phyloP scores from a whole-genome alignment of 2,329 filamentous ascomycete species.

The Huntiella omanensis region DNA sequence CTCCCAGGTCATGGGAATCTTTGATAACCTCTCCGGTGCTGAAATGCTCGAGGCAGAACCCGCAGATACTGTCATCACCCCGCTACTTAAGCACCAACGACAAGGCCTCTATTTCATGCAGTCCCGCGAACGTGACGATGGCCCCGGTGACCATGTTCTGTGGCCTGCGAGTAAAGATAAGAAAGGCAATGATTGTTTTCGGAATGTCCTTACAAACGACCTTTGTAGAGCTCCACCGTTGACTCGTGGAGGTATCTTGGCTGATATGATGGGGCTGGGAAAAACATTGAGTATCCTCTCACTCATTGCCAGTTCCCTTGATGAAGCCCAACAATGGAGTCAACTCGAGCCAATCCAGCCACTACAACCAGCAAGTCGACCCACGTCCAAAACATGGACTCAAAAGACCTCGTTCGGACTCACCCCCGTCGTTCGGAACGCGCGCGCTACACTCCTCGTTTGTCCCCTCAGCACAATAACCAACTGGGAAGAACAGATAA shows the following conservation, averaged over 20 bases:
- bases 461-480: slow-evolving; percentile 79
- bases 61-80: slow-evolving; percentile 39
- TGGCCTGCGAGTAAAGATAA: slow-evolving; percentile 44
- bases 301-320: slow-evolving; percentile 47
- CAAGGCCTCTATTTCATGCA: slow-evolving; percentile 80
- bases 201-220: slow-evolving; percentile 68
- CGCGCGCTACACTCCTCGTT: slow-evolving; percentile 64
- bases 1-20: slow-evolving; percentile 67
- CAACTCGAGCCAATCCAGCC: slow-evolving; percentile 31
- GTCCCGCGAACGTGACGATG: slow-evolving; percentile 47
- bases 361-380: slow-evolving; percentile 17
- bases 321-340: slow-evolving; percentile 45
- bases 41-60: slow-evolving; percentile 58
- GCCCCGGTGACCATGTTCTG: slow-evolving; percentile 49
- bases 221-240: slow-evolving; percentile 38
- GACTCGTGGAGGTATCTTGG: slow-evolving; percentile 54
- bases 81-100: slow-evolving; percentile 69
- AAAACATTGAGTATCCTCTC: slow-evolving; percentile 77
- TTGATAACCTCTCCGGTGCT: slow-evolving; percentile 65
- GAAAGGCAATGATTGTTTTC: slow-evolving; percentile 29
- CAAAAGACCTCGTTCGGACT: slow-evolving; percentile 23
- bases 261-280: slow-evolving; percentile 78
- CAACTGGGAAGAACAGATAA: slow-evolving; percentile 90
- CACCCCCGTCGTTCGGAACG: slow-evolving; percentile 42
- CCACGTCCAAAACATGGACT: slow-evolving; percentile 18